Percentiles rank a stretch among this genome's conserved stretches.
Evolutionary conservation across 2,329 filamentous ascomycete genomes (phyloP).

Genomic region (Botrytis deweyae): DNA sequence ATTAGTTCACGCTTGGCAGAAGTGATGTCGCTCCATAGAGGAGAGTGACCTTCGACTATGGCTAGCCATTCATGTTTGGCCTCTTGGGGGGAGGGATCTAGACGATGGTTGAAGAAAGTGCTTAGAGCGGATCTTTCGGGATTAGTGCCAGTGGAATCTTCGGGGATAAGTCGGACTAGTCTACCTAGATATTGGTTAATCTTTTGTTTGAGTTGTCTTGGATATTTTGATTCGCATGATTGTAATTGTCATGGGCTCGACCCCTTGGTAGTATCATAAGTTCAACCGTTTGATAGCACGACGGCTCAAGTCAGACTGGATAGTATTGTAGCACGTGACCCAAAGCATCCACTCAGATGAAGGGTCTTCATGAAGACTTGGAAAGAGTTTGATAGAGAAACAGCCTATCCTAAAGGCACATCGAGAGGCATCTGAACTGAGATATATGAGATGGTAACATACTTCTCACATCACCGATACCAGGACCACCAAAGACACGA

Average conservation of each 20-base stretch:
- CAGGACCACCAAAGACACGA: conserved; percentile 89
- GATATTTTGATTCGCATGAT: background rate
- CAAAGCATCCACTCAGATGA: background rate
- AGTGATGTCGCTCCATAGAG: conserved; percentile 70
- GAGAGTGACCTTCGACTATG: conserved; percentile 74
- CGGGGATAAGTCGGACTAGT: conserved; percentile 85
- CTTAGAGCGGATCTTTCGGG: conserved; percentile 74
- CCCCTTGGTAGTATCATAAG: background rate
- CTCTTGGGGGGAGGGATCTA: conserved; percentile 58
- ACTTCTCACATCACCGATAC: conserved; percentile 77
- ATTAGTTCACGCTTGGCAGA: conserved; percentile 75
- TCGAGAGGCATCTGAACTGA: background rate
- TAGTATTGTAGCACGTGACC: background rate
- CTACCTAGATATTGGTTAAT: conserved; percentile 56
- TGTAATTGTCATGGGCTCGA: background rate
- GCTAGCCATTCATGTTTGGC: conserved; percentile 82
- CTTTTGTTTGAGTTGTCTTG: background rate
- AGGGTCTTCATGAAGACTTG: background rate
- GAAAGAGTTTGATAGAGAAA: background rate
- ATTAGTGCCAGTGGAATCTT: conserved; percentile 46
- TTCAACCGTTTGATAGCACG: background rate
- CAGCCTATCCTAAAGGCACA: background rate
- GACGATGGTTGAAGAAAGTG: conserved; percentile 81
- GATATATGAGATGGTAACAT: conserved; percentile 38
- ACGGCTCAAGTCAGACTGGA: background rate